Evolutionary conservation across 768 basidiomycete species (phyloP), one percentile per base, ranked within the genome.

Genomic region (Scleroderma bovista): DNA sequence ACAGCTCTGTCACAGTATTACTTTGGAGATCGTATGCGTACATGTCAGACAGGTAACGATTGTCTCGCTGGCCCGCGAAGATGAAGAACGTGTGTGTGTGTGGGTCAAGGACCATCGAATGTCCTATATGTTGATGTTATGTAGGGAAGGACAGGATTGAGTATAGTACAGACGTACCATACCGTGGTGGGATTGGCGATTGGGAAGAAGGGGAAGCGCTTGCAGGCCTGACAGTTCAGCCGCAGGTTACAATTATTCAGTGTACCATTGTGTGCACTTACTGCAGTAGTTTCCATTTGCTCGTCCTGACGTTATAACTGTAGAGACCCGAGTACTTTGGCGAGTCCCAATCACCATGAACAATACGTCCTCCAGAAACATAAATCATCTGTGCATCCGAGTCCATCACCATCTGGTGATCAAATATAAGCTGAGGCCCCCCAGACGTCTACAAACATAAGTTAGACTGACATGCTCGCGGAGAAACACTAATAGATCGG

Each of bases 321-420:
- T 86, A 90, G 54, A 91, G 60, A 3, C 84, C 86, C 13, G 86
- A 81, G 56, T 81, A 88, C 52, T 80, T 85, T 41, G 72, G 59
- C 1, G 70, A 65, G 15, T 79, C 73, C 76, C 77, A 79, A 24
- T 86, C 76, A 11, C 77, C 80, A 53, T 86, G 84, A 15, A 84
- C 77, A 3, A 88, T 72, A 15, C 84, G 77, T 1, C 89, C 89
- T 8, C 89, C 88, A 53, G 80, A 86, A 7, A 88, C 78, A 51
- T 89, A 91, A 7, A 92, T 60, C 3, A 82, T 77, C 61, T 88
- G 87, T 0, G 76, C 67, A 4, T 84, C 82, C 36, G 75, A 75
- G 57, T 91, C 88, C 59, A 90, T 79, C 29, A 72, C 83, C 81
- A 91, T 86, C 65, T 88, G 86, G 57, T 90, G 88, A 60, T 91